These are phyloP conservation scores for Pyronema domesticum DNA, from an alignment of 495 filamentous ascomycete species.

Conservation along the genomic window DNA sequence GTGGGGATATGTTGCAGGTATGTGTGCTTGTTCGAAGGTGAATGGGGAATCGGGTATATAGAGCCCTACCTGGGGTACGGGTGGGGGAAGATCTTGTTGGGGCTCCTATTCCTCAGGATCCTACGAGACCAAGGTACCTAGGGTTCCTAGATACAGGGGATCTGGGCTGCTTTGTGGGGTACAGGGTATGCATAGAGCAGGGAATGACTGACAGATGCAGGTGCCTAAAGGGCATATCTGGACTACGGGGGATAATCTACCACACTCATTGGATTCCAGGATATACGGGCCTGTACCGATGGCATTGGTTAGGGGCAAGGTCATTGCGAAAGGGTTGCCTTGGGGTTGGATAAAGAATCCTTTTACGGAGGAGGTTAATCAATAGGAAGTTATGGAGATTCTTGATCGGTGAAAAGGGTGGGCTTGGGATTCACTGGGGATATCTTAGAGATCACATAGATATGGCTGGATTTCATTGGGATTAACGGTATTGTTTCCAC, in stretches of 20 bases:
- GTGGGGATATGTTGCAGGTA: constrained; percentile 56
- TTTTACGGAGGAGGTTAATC: background rate
- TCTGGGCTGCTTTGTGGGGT: too few species aligned
- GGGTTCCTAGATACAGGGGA: too few species aligned
- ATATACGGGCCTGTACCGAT: constrained; percentile 70
- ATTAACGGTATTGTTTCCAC: too few species aligned
- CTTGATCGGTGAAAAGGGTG: too few species aligned
- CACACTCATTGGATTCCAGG: constrained; percentile 69
- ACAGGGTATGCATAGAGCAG: too few species aligned
- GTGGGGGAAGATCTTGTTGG: background rate
- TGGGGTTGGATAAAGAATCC: constrained; percentile 3
- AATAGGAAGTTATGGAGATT: background rate
- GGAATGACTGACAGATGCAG: constrained; percentile 27
- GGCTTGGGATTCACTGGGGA: too few species aligned
- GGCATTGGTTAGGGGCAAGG: constrained; percentile 68
- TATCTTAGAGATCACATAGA: too few species aligned
- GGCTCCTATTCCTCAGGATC: background rate
- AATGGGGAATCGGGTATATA: too few species aligned
- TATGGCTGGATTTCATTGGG: too few species aligned
- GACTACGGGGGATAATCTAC: constrained; percentile 71
- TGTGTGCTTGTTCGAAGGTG: background rate
- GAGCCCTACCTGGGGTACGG: background rate
- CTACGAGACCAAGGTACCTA: too few species aligned
- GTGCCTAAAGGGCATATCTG: constrained; percentile 82
- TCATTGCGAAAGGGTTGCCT: constrained; percentile 23